Percentiles rank a stretch among this genome's conserved stretches.
Evolutionary conservation across 371 early-diverging fungal species (phyloP).

Genomic region (Circinella umbellata): DNA sequence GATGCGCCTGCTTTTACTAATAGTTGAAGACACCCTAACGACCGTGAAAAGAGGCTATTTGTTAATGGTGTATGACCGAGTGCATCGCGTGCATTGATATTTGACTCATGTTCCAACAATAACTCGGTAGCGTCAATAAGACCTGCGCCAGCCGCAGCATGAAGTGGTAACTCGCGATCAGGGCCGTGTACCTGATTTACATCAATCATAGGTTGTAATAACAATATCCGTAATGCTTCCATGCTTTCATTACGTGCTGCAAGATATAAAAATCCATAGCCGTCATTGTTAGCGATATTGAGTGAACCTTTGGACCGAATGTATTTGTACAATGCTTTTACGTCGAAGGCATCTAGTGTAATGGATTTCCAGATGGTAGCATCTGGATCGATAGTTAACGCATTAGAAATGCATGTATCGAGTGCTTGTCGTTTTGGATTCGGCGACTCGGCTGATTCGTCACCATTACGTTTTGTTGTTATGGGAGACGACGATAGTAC

Average conservation of each 20-base stretch:
- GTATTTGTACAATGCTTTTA: slow-evolving; percentile 46
- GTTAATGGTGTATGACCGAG: slow-evolving; percentile 70
- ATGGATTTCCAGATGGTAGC: slow-evolving; percentile 41
- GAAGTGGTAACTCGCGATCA: slow-evolving; percentile 45
- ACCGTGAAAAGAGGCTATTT: slow-evolving; percentile 39
- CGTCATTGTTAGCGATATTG: slow-evolving; percentile 25
- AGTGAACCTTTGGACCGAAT: slow-evolving; percentile 37
- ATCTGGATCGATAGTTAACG: slow-evolving; percentile 1
- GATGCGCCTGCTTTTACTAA: slow-evolving; percentile 42
- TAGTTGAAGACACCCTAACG: slow-evolving; percentile 32
- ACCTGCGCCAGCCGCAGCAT: slow-evolving; percentile 42
- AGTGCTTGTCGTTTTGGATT: slow-evolving; percentile 2
- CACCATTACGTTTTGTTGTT: not conserved
- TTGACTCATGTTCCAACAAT: slow-evolving; percentile 47
- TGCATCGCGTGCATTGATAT: slow-evolving; percentile 61
- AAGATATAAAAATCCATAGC: slow-evolving; percentile 48
- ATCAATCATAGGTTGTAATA: slow-evolving; percentile 40
- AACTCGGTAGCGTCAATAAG: slow-evolving; percentile 47
- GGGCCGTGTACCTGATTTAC: slow-evolving; percentile 48
- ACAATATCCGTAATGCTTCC: slow-evolving; percentile 47
- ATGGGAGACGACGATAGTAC: not conserved
- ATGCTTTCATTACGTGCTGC: slow-evolving; percentile 46
- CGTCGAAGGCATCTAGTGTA: slow-evolving; percentile 33
- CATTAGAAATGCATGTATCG: not conserved
- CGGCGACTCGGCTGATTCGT: not conserved